phyloP scores from a whole-genome alignment of 345 rosid species.

The Citrus maxima region DNA sequence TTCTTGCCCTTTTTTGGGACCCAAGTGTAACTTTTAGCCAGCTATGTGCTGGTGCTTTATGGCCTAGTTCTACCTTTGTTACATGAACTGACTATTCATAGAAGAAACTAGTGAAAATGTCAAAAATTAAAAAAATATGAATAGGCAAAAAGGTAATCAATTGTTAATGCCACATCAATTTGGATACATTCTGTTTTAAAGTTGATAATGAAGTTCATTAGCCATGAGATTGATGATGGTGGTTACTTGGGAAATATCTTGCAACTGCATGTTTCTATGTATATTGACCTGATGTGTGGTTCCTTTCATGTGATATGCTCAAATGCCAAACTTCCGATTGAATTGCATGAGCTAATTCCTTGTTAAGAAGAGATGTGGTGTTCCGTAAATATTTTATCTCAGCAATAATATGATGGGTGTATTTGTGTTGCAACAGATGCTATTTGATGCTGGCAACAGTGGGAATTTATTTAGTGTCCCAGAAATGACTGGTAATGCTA shows the following conservation, averaged over 20 bases:
- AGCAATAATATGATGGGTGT: not conserved
- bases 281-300: not conserved
- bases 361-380: not conserved
- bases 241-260: not conserved
- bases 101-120: too few species aligned
- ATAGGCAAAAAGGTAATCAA: not conserved
- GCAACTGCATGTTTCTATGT: not conserved
- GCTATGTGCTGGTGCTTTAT: too few species aligned
- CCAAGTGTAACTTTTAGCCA: too few species aligned
- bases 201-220: not conserved
- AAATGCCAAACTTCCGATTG: not conserved
- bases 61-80: too few species aligned
- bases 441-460: slow-evolving; percentile 23
- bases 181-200: not conserved
- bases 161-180: not conserved
- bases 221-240: not conserved
- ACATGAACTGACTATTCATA: not conserved
- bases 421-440: slow-evolving; percentile 34
- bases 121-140: not conserved
- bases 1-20: not conserved
- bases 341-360: not conserved
- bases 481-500: slow-evolving; percentile 29
- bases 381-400: not conserved
- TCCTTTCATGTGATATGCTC: not conserved
- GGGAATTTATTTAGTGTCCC: slow-evolving; percentile 59